Percentiles rank a stretch among this genome's conserved stretches.
These are phyloP conservation scores for Trichosanthes cucumerina DNA, from an alignment of 306 rosid species.

Conservation along the genomic window DNA sequence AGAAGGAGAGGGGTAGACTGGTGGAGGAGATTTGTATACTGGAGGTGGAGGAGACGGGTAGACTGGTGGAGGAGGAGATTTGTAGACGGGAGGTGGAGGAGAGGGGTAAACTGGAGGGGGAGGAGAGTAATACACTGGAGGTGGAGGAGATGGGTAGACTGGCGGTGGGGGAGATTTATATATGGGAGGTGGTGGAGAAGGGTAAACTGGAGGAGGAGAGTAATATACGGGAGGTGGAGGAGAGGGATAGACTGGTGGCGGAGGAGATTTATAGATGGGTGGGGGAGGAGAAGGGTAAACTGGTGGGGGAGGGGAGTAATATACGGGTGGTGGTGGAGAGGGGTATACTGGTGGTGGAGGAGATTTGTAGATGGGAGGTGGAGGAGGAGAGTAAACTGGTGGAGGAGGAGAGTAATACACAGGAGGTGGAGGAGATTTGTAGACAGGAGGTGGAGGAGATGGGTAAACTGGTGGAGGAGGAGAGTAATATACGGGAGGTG, in stretches of 20 bases:
- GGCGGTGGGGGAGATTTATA: not conserved
- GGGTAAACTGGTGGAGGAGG: too few relatives aligned
- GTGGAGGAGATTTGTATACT: not conserved
- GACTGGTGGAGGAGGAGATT: not conserved
- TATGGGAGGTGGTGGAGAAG: not conserved
- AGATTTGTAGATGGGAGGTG: not conserved
- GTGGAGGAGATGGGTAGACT: not conserved
- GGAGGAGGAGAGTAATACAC: not conserved
- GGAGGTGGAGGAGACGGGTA: not conserved
- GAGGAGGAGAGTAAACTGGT: not conserved
- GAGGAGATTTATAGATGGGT: not conserved
- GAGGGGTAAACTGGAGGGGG: not conserved
- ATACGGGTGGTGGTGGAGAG: not conserved
- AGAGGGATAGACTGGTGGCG: not conserved
- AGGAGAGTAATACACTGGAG: not conserved
- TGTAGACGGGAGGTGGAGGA: not conserved
- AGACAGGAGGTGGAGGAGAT: not conserved
- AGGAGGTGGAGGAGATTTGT: not conserved
- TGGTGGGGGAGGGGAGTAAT: not conserved
- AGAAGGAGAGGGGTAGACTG: not conserved
- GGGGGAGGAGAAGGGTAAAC: not conserved
- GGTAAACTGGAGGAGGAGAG: not conserved
- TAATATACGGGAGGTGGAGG: not conserved
- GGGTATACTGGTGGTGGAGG: not conserved
- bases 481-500: not conserved